phyloP scores from a whole-genome alignment of 495 filamentous ascomycete genomes.

The Aspergillus mulundensis region DNA sequence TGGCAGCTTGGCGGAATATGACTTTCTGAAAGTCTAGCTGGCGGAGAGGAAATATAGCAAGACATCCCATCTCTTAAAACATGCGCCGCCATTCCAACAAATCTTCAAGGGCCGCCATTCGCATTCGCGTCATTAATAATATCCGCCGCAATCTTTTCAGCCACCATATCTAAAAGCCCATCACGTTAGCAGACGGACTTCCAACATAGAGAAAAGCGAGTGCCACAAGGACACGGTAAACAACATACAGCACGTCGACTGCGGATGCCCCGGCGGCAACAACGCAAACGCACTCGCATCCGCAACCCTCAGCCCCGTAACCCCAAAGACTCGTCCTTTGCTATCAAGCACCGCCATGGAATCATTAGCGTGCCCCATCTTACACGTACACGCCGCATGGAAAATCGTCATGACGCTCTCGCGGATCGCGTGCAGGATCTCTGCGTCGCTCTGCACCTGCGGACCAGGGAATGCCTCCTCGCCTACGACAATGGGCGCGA shows the following conservation, averaged over 20 bases:
- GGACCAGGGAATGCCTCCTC: constrained; percentile 48
- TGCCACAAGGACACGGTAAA: background rate
- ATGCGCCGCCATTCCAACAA: too few relatives aligned
- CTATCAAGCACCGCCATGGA: constrained; percentile 52
- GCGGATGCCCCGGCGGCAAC: constrained; percentile 53
- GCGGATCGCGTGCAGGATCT: constrained; percentile 46
- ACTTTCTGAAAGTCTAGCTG: too few relatives aligned
- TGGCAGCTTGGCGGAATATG: too few relatives aligned
- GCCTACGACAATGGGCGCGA: constrained; percentile 38
- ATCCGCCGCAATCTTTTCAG: constrained; percentile 57
- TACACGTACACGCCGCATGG: constrained; percentile 50
- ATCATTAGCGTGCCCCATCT: constrained; percentile 46
- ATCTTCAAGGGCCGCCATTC: too few relatives aligned
- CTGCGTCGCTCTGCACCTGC: constrained; percentile 40
- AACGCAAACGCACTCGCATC: constrained; percentile 57
- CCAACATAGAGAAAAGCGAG: too few relatives aligned
- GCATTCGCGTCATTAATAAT: too few relatives aligned
- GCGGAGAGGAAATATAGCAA: too few relatives aligned
- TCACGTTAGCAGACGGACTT: background rate
- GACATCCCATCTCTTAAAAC: too few relatives aligned
- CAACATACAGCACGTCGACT: constrained; percentile 45
- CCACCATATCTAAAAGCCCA: constrained; percentile 42
- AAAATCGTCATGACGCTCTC: constrained; percentile 42
- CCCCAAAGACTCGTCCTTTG: constrained; percentile 46
- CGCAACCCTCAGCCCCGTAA: constrained; percentile 50